A percentile compares a stretch with the other conserved stretches of the same genome.
These are phyloP conservation scores for Aegilops umbellulata DNA, from an alignment of 176 grass and related monocot genomes.

Conservation along the genomic window DNA sequence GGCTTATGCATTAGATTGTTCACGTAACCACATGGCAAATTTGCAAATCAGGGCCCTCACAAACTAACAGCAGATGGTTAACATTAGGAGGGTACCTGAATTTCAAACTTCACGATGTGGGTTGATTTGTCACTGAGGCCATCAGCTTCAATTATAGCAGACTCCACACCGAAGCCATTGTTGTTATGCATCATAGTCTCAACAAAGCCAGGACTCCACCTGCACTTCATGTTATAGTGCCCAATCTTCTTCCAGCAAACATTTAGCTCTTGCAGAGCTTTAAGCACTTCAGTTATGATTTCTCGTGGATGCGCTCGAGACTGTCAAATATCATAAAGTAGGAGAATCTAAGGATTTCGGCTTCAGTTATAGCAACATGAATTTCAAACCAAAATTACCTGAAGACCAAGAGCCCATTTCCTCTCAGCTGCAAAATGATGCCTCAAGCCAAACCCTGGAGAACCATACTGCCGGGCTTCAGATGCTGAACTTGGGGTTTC, in stretches of 20 bases:
- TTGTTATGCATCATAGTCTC: conserved; percentile 65
- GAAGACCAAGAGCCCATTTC: conserved; percentile 96
- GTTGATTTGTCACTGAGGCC: conserved; percentile 35
- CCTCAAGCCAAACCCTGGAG: conserved; percentile 55
- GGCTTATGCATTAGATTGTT: background rate
- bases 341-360: background rate
- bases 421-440: conserved; percentile 70
- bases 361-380: background rate
- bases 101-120: conserved; percentile 84
- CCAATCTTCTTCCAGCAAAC: conserved; percentile 97
- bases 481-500: conserved; percentile 54
- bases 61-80: conserved; percentile 1
- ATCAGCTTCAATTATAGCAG: conserved; percentile 73
- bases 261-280: conserved; percentile 81
- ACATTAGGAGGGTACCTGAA: conserved; percentile 60
- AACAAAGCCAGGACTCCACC: conserved; percentile 58
- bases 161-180: conserved; percentile 47
- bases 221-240: conserved; percentile 97
- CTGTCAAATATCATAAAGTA: conserved; percentile 38
- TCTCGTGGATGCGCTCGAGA: conserved; percentile 80
- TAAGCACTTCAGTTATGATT: conserved; percentile 87
- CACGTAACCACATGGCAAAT: background rate
- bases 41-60: background rate
- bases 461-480: conserved; percentile 43
- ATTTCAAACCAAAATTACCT: conserved; percentile 38